A percentile compares a stretch with the other conserved stretches of the same genome.
These are phyloP conservation scores for Populus simonii DNA, from an alignment of 345 rosid species.

Conservation along the genomic window DNA sequence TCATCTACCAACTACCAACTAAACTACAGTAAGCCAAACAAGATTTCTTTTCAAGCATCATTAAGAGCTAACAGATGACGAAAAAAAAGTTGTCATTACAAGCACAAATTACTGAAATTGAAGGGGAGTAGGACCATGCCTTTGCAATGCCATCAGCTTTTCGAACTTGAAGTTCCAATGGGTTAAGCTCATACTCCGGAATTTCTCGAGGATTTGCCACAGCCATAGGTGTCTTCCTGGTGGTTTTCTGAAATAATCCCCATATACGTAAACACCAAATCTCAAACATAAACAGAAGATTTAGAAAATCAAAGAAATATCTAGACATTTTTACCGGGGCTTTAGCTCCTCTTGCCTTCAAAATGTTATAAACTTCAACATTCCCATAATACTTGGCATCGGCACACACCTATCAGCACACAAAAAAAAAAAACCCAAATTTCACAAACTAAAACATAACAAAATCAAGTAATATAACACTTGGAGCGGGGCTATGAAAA, in stretches of 20 bases:
- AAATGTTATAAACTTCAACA: slow-evolving; percentile 63
- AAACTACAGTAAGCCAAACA: background rate
- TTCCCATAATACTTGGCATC: slow-evolving; percentile 93
- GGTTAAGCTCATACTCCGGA: slow-evolving; percentile 95
- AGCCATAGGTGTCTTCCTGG: slow-evolving; percentile 90
- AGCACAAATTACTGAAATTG: background rate
- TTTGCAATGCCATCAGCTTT: slow-evolving; percentile 79
- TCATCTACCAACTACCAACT: background rate
- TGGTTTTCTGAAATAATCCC: slow-evolving; percentile 62
- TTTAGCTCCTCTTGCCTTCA: slow-evolving; percentile 93
- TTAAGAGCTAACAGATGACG: background rate
- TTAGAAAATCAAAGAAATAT: background rate
- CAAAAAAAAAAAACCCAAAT: background rate
- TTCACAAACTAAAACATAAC: background rate
- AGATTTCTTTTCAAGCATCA: background rate
- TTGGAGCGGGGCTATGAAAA: too few relatives aligned
- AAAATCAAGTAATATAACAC: background rate
- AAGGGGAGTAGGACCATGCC: slow-evolving; percentile 39
- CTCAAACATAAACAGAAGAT: background rate
- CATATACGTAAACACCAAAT: slow-evolving; percentile 9
- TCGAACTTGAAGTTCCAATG: slow-evolving; percentile 84
- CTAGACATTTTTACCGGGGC: slow-evolving; percentile 49
- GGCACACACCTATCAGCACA: slow-evolving; percentile 64
- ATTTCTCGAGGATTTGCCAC: slow-evolving; percentile 86
- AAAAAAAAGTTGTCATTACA: background rate